Conservation (phyloP, 208 protist species). For the Crithidia fasciculata region DNA sequence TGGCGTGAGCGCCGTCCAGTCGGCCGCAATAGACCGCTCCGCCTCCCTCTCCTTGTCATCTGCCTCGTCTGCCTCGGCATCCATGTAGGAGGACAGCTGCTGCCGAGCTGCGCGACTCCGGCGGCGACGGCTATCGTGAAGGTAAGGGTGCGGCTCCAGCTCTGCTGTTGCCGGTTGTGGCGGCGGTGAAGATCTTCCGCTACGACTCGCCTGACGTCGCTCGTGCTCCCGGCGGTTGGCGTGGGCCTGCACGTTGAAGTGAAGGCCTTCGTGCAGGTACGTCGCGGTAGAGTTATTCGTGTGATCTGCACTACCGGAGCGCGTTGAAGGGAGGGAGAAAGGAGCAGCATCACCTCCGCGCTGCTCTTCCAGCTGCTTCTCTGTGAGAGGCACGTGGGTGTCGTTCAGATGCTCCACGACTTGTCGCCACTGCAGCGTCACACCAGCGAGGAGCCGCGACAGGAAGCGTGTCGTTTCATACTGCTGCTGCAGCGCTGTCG, state of each 20-base stretch:
- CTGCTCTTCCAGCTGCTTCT: not conserved
- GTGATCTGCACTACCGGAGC: not conserved
- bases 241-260: constrained; percentile 10
- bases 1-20: constrained; percentile 6
- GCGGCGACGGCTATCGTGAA: not conserved
- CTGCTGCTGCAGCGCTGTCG: constrained; percentile 22
- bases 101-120: not conserved
- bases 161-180: not conserved
- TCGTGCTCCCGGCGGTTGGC: not conserved
- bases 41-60: not conserved
- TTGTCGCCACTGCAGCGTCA: constrained; percentile 28
- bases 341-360: not conserved
- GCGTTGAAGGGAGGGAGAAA: not conserved
- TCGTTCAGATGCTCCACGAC: constrained; percentile 25
- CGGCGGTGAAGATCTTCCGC: too few species aligned
- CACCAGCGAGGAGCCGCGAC: constrained; percentile 25
- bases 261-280: constrained; percentile 20
- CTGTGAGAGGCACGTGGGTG: not conserved
- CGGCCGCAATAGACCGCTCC: not conserved
- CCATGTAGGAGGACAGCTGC: not conserved
- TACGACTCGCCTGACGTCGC: too few species aligned
- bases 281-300: not conserved
- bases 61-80: constrained; percentile 3
- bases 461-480: constrained; percentile 23
- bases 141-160: not conserved